Base-by-base conservation (phyloP, 1,284 basidiomycete species). In the Lentinula novae-zelandiae region DNA sequence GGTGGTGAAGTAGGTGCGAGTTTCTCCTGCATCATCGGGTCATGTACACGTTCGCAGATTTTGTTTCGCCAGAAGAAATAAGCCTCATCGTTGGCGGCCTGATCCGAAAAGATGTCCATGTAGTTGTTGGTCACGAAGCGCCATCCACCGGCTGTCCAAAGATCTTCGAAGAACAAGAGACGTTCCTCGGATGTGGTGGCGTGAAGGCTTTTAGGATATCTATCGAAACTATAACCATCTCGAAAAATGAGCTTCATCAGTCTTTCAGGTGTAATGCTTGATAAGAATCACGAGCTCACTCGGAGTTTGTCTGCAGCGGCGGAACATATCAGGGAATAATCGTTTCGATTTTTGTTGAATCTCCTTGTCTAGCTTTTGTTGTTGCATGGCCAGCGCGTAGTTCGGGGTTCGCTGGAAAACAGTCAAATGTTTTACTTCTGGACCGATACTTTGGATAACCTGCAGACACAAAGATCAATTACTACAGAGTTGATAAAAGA, bases 391-490 rank as follows among this genome's bases (percentile, higher is more conserved):
- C 36, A 70, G 22, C 1, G 68, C 65, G 20, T 66, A 58, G 33
- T 69, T 68, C 0, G 68, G 66, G 4, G 66, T 69, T 10, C 69
- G 69, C 50, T 71, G 69, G 64, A 71, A 71, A 13, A 70, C 66
- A 6, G 69, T 69, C 34, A 71, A 62, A 51, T 70, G 66, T 5
- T 62, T 64, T 5, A 55, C 59, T 56, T 67, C 67, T 49, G 67
- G 63, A 2, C 64, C 69, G 64, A 54, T 68, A 5, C n/a, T 2
- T n/a, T 53, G 51, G 17, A 53, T 53, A 10, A 53, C 51, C 51
- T 53, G 15, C 5, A 53, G 31, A 12, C 12, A 36, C 0, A 8
- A 46, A 9, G 5, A 20, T 22, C 2, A 3, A 34, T 53, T 34
- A 51, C 0, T 27, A 33, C 49, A 9, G 31, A 38, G 17, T 10